phyloP scores from a whole-genome alignment of 2,329 filamentous ascomycete genomes.

The Ramichloridium luteum region DNA sequence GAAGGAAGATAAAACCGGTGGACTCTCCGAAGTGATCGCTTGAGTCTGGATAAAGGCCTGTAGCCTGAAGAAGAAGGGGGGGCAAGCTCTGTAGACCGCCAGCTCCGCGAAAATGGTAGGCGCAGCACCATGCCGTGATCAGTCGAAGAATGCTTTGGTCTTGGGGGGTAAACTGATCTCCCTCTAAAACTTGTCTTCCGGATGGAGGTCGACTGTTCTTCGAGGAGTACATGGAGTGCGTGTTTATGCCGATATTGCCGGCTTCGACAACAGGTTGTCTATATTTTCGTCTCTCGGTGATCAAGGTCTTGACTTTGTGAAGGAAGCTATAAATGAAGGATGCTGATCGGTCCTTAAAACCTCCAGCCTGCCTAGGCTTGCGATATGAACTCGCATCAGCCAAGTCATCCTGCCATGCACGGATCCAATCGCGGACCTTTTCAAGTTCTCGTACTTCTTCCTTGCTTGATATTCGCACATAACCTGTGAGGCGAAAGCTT shows the following conservation, averaged over 20 bases:
- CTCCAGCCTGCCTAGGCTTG: neutral
- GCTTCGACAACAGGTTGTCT: constrained; percentile 23
- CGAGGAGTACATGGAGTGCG: constrained; percentile 18
- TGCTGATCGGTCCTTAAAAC: too few species aligned
- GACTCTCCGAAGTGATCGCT: constrained; percentile 28
- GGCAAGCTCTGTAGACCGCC: constrained; percentile 49
- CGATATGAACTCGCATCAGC: constrained; percentile 16
- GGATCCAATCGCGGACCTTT: constrained; percentile 40
- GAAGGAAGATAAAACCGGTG: constrained; percentile 54
- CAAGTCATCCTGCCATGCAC: constrained; percentile 41
- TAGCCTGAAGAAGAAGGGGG: constrained; percentile 49
- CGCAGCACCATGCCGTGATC: constrained; percentile 55
- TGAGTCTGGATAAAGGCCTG: constrained; percentile 47
- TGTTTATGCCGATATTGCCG: constrained; percentile 29
- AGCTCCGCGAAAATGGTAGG: constrained; percentile 40
- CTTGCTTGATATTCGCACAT: constrained; percentile 51
- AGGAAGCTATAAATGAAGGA: constrained; percentile 30
- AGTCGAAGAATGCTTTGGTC: constrained; percentile 53
- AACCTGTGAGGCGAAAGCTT: constrained; percentile 40
- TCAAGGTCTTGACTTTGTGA: constrained; percentile 28
- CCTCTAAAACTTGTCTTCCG: constrained; percentile 14
- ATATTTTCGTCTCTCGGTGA: constrained; percentile 28
- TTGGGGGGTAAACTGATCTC: constrained; percentile 33
- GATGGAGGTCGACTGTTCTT: too few species aligned
- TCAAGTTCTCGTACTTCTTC: constrained; percentile 43